These are phyloP conservation scores for Colletotrichum viniferum DNA, from an alignment of 2,329 filamentous ascomycete species.

Conservation along the genomic window DNA sequence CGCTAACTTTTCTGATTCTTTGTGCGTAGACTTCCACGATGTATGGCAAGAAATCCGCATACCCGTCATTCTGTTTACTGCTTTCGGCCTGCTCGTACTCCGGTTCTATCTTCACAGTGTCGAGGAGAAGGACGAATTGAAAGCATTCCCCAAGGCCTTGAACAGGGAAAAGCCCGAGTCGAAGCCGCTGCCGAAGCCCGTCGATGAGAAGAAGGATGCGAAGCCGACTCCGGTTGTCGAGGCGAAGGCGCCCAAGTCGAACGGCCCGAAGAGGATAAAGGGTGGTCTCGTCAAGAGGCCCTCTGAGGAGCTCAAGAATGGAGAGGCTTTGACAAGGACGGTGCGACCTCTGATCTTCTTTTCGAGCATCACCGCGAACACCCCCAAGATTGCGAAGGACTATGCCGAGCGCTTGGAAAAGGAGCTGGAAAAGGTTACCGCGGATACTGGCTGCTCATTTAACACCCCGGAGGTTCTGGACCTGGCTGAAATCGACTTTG, in stretches of 20 bases:
- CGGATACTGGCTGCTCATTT: slow-evolving; percentile 41
- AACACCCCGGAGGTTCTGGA: slow-evolving; percentile 72
- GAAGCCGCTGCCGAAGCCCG: slow-evolving; percentile 4
- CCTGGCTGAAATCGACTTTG: slow-evolving; percentile 85
- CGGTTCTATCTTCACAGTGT: slow-evolving; percentile 21
- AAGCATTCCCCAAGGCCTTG: slow-evolving; percentile 13
- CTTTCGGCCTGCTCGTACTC: slow-evolving; percentile 11
- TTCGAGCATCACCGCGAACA: slow-evolving; percentile 85
- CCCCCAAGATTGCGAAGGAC: slow-evolving; percentile 72
- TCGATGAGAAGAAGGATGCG: slow-evolving; percentile 12
- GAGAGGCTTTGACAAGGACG: slow-evolving; percentile 41
- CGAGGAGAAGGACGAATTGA: slow-evolving; percentile 13
- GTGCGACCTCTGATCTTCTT: slow-evolving; percentile 85
- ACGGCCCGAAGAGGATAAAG: slow-evolving; percentile 55
- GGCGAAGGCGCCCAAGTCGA: slow-evolving; percentile 35
- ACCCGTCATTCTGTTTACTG: slow-evolving; percentile 17
- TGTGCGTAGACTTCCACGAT: slow-evolving; percentile 16
- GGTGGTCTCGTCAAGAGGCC: slow-evolving; percentile 35
- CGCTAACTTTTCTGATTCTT: neutral
- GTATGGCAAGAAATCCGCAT: slow-evolving; percentile 22
- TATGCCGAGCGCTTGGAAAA: slow-evolving; percentile 62
- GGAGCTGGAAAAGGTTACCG: slow-evolving; percentile 54
- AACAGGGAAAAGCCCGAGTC: slow-evolving; percentile 1
- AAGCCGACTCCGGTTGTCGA: slow-evolving; percentile 21
- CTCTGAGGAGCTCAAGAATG: slow-evolving; percentile 9